Evolutionary conservation across 139 green algal genomes (phyloP).

Genomic region (Marvania coccoides): DNA sequence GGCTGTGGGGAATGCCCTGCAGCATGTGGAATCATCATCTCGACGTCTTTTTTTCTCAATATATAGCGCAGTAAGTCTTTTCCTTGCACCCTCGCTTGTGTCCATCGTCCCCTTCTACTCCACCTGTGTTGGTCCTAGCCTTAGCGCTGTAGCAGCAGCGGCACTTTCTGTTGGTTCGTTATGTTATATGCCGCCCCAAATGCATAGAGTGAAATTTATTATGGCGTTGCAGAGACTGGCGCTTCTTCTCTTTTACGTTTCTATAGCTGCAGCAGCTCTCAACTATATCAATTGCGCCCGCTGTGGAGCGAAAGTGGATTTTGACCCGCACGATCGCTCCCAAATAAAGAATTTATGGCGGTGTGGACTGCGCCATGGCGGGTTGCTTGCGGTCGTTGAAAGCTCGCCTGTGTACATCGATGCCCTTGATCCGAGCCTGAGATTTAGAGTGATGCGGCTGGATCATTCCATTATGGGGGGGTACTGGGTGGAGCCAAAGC

Average conservation of each 20-base stretch:
- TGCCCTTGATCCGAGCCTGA: background rate
- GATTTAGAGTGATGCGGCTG: background rate
- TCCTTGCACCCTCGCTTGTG: background rate
- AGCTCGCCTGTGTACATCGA: background rate
- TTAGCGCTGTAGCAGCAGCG: background rate
- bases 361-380: background rate
- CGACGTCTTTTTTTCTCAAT: background rate
- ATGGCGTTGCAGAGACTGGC: too few species aligned
- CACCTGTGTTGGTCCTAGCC: background rate
- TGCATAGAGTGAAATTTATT: too few species aligned
- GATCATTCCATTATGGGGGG: slow-evolving; percentile 3
- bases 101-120: background rate
- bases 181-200: too few species aligned
- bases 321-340: background rate
- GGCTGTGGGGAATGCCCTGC: background rate
- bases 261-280: background rate
- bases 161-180: background rate
- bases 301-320: background rate
- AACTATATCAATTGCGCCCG: background rate
- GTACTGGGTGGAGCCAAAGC: background rate
- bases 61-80: too few species aligned
- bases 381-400: background rate
- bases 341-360: background rate
- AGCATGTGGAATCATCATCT: background rate
- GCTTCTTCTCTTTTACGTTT: background rate